Base-by-base conservation (phyloP, 176 grass and related monocot species). In the Paspalum vaginatum region DNA sequence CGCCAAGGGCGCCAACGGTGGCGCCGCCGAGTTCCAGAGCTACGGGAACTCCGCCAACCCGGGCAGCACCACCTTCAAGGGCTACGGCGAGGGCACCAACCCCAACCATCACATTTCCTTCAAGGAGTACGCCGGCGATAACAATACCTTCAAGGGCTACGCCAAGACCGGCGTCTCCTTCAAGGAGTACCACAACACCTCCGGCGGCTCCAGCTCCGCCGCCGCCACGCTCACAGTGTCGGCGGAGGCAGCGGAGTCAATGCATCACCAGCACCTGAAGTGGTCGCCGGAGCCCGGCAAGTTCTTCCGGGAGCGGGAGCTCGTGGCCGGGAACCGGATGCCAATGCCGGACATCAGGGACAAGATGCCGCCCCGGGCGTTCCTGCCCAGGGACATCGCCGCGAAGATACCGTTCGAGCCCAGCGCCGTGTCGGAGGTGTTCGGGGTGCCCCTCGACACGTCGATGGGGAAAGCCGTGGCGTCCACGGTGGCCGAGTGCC, bases 291-390 rank as follows among this genome's bases (percentile, higher is more conserved):
- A 96, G 85, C 87, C 93, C 1, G 93, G 93, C 4, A 96, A 90
- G 51, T 96, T 96, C 64, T 96, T 96, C 59, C 50, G 93, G 70
- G 93, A 96, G 87, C 40, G 1, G 37, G 89, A 92, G 51, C 83
- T 95, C 10, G 80, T 76, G n/a, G 16, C 65, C 21, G 93, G 90
- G 50, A 92, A 89, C 60, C 44, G 37, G 12, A 92, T 95, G 90
- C 87, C 87, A 5, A 92, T 95, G 93, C 90, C 93, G 12, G 93
- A 95, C 88, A 90, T 95, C 75, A 70, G 77, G 50, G 90, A 92
- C 74, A 91, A 82, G 81, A 89, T 92, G 84, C 93, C 93, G 13
- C 76, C 87, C 24, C 51, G 93, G 42, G 66, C 93, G 16, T 95
- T 95, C 74, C 70, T 95, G 40, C 93, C 93, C 0, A 38, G 93